phyloP scores from a whole-genome alignment of 1,284 basidiomycete species.

The Rugosomyces carneus region DNA sequence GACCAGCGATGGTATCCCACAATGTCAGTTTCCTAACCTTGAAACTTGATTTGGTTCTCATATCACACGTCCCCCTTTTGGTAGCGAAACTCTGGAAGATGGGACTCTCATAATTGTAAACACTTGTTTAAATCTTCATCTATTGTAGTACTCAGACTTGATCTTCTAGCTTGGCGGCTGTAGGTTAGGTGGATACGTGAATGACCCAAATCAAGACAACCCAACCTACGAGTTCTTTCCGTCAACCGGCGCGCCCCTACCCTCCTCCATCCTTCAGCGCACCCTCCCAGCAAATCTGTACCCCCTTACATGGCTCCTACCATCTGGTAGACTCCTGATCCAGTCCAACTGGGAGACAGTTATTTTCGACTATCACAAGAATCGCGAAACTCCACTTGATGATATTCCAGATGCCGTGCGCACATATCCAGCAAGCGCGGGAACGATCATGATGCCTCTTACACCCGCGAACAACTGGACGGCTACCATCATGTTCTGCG shows the following conservation, averaged over 20 bases:
- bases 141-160: no score
- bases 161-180: slow-evolving; percentile 56
- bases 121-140: no score
- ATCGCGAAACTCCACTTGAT: slow-evolving; percentile 48
- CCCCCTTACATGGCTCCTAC: slow-evolving; percentile 50
- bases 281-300: slow-evolving; percentile 56
- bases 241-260: slow-evolving; percentile 38
- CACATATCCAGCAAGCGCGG: slow-evolving; percentile 60
- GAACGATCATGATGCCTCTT: slow-evolving; percentile 74
- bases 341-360: slow-evolving; percentile 57
- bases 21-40: slow-evolving; percentile 23
- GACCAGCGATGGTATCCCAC: slow-evolving; percentile 41
- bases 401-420: slow-evolving; percentile 54
- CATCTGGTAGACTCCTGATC: slow-evolving; percentile 48
- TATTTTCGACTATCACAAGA: slow-evolving; percentile 58
- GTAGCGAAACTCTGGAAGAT: slow-evolving; percentile 35
- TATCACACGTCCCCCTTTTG: background rate
- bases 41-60: background rate
- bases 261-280: slow-evolving; percentile 41
- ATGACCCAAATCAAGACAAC: slow-evolving; percentile 40
- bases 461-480: slow-evolving; percentile 80
- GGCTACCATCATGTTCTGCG: slow-evolving; percentile 78
- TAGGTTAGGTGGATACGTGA: slow-evolving; percentile 67
- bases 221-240: slow-evolving; percentile 78
- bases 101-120: slow-evolving; percentile 35